Base-by-base conservation (phyloP, 1,139 yeast genomes). In the Diutina sp. region DNA sequence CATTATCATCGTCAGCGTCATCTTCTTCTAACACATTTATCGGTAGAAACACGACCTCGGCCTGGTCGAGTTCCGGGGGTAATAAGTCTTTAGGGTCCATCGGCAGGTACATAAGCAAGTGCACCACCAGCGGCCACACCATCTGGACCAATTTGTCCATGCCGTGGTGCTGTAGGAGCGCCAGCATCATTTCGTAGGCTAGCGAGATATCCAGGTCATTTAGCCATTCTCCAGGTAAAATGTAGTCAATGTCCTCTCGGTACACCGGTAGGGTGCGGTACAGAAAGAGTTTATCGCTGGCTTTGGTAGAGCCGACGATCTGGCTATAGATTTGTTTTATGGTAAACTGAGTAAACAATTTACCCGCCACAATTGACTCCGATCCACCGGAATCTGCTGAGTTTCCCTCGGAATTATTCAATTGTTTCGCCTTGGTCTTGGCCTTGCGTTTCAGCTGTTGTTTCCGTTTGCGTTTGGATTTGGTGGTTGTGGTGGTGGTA, bases 191-290 rank as follows among this genome's bases (percentile, higher is more conserved):
- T 12, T 45, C 55, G 25, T 54, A 54, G 14, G 30, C 38, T 8
- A 46, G 14, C n/a, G 50, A 29, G 12, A 54, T 54, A 45, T 54
- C 44, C 14, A 9, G 9, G 64, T 87, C 95, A 63, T 83, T 84
- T 41, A 87, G 69, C 95, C 95, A 87, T 64, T 84, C 86, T 38
- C 80, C 87, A 76, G 66, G 62, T 74, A 78, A 57, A 63, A 69
- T 21, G 58, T 69, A 74, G 41, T 67, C 69, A 47, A 81, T 59
- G 62, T 82, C 86, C 51, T 72, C 74, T 52, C 71, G 67, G 60
- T 75, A 77, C 2, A 80, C 67, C 0, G 80, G 69, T 6, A 76
- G 70, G 59, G 76, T 80, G 55, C 72, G 71, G 59, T 71, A 74
- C 58, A 74, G 78, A 55, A 73, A 63, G n/a, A 72, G 58, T 58